Evolutionary conservation across 2,329 filamentous ascomycete species (phyloP), one percentile per base, ranked within the genome.

Genomic region (Colletotrichum eremochloae): DNA sequence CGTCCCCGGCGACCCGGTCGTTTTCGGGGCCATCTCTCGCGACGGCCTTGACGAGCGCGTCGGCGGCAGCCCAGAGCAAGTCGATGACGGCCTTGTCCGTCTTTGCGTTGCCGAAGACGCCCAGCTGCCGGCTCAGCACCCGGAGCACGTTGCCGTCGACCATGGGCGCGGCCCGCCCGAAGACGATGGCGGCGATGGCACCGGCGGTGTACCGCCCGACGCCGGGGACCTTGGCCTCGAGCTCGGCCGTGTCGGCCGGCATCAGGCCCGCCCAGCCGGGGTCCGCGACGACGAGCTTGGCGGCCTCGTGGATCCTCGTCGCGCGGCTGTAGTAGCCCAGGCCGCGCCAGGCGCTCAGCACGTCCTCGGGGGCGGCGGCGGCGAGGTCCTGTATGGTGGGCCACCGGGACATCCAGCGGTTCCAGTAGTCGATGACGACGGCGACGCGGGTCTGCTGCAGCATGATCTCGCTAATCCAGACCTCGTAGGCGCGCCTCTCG

Each of bases 391-490:
- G 83, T 3, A 91, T 85, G 0, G 88, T 89, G 0, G 89, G 89
- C 89, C 89, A 92, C 68, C 85, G 85, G 0, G 79, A 82, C 82
- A 90, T 90, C 90, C 90, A 92, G 1, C 83, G 83, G 40, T 86
- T 88, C 87, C 89, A 92, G 78, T 92, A 92, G 61, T 87, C 88
- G 29, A 91, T 87, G 0, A 91, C 90, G 8, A 86, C 87, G 2
- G 87, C 85, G 5, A 92, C 90, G 38, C 90, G 87, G 2, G 90
- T 92, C 80, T 92, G 90, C 78, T 92, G 90, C 14, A 91, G 84
- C 90, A 92, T 92, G 75, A 91, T 88, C 80, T 92, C 90, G 76
- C 87, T 89, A 77, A 92, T 90, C 88, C 89, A 91, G 58, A 92
- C 89, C 78, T 91, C 86, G 80, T 92, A 92, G 2, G 89, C 90